Evolutionary conservation across 2,329 filamentous ascomycete species (phyloP), one percentile per base, ranked within the genome.

Genomic region (Epichloe coenophiala): DNA sequence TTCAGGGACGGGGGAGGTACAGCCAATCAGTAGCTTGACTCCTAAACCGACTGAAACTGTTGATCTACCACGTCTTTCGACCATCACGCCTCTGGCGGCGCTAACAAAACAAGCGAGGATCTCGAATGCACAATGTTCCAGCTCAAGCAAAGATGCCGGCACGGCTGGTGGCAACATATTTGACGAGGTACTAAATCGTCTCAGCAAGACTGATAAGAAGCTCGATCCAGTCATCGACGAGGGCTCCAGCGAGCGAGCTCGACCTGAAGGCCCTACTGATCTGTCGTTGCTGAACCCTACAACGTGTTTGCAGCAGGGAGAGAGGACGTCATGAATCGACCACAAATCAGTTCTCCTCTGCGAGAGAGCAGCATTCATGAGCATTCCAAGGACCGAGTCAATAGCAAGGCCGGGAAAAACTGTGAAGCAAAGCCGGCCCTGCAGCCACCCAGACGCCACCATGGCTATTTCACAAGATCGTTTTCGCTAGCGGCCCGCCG

Each of bases 271-370:
- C 17, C 37, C 17, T 11, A 21, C 8, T 11, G 36, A 50, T 23
- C 19, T 40, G 12, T 38, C 56, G 13, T 54, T 56, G n/a, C 39
- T 59, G 2, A 63, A 60, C 39, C 58, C 2, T 60, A 65, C 31
- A 57, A 58, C 9, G 49, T 57, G 52, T 60, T 40, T 47, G 56
- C 23, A 48, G 47, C 23, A 56, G 50, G 42, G 51, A 51, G 7
- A 50, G 39, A 12, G 50, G 48, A 9, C 45, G 51, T 15, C 33
- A 44, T 37, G 4, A 52, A 63, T n/a, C 55, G 50, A 19, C 62
- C 61, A 9, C 57, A 53, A 1, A 52, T 63, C 8, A 53, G 59
- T 27, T 67, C 64, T 7, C 62, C 62, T 12, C 52, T 65, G 2
- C 57, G 50, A 43, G 52, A 57, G 27, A 56, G 53, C 3, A 52